Conservation (phyloP, 2,329 filamentous ascomycete species). For the Pestalotiopsis sp. region DNA sequence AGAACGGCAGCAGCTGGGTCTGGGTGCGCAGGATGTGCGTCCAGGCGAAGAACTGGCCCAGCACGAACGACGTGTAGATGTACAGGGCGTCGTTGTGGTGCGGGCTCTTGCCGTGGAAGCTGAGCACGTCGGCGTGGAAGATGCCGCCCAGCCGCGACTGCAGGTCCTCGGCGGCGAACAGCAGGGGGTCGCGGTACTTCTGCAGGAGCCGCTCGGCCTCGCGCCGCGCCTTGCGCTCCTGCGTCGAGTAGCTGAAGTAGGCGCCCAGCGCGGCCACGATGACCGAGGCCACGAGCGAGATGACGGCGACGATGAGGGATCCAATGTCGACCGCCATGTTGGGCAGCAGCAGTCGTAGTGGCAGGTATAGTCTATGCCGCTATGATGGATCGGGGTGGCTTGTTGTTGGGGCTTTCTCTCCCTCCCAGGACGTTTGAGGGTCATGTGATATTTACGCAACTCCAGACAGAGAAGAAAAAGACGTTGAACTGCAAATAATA, state of each 20-base stretch:
- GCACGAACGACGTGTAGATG: constrained; percentile 3
- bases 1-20: not conserved
- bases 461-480: too few species aligned
- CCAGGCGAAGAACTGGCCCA: constrained; percentile 4
- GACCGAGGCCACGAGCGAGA: constrained; percentile 6
- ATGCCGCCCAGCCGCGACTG: constrained; percentile 1
- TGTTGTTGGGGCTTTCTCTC: not conserved
- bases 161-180: constrained; percentile 1
- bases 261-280: not conserved
- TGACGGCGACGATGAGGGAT: not conserved
- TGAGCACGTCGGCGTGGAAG: constrained; percentile 2
- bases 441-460: too few species aligned
- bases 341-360: not conserved
- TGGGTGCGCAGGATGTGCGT: constrained; percentile 1
- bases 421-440: too few species aligned
- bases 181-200: not conserved
- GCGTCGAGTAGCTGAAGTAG: constrained; percentile 2
- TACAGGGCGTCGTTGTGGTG: constrained; percentile 1
- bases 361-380: not conserved
- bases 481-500: not conserved
- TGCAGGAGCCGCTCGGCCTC: constrained; percentile 1
- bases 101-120: not conserved
- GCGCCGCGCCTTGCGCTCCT: constrained; percentile 1
- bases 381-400: too few species aligned
- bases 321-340: not conserved